Evolutionary conservation across 305 asterid species (phyloP).

Genomic region (Fraxinus velutina): DNA sequence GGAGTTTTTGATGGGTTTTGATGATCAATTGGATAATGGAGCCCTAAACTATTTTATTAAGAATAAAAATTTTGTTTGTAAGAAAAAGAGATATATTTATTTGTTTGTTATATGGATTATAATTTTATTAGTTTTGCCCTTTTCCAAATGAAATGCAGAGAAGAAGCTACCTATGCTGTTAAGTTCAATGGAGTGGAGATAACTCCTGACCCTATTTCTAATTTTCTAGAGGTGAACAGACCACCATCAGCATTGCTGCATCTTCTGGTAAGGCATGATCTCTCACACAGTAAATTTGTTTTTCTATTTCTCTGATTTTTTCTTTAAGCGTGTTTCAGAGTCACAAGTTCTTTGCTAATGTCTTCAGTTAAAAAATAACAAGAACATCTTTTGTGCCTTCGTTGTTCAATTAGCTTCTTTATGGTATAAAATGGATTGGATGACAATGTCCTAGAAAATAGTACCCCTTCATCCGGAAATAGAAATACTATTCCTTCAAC

Average conservation of each 20-base stretch:
- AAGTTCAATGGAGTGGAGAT: slow-evolving; percentile 61
- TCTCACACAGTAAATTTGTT: not conserved
- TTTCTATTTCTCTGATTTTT: not conserved
- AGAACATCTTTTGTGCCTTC: too few relatives aligned
- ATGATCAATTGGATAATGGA: not conserved
- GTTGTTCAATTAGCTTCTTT: too few relatives aligned
- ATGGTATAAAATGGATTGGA: not conserved
- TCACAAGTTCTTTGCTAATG: not conserved
- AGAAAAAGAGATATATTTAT: not conserved
- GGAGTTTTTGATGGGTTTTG: not conserved
- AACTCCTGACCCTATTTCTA: slow-evolving; percentile 67
- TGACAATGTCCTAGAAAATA: slow-evolving; percentile 1
- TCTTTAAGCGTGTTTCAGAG: not conserved
- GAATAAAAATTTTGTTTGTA: not conserved
- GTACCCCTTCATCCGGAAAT: not conserved
- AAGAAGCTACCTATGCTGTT: slow-evolving; percentile 49
- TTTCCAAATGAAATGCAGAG: slow-evolving; percentile 37
- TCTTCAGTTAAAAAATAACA: too few relatives aligned
- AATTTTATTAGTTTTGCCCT: not conserved
- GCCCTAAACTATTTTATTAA: not conserved
- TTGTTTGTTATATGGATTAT: not conserved
- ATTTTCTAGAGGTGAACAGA: slow-evolving; percentile 40
- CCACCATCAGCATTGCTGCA: slow-evolving; percentile 61
- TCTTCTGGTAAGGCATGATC: slow-evolving; percentile 45
- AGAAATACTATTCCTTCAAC: not conserved